Evolutionary conservation across 2,329 filamentous ascomycete species (phyloP).

Genomic region (Ceratocystis alfenasii): DNA sequence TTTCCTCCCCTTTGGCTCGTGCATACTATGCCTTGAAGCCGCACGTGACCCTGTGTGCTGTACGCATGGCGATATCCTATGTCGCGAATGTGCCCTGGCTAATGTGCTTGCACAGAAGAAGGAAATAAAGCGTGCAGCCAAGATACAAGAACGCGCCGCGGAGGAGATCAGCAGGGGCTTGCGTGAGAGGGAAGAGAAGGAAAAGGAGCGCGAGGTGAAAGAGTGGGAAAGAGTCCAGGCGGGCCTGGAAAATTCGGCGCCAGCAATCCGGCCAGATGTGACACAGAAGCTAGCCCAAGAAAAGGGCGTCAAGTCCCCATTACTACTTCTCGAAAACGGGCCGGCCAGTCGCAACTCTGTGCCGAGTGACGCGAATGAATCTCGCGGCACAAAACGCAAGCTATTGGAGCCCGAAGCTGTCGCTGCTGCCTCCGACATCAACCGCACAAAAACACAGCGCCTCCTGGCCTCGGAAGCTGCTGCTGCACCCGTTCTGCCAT

Average conservation of each 20-base stretch:
- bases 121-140: constrained; percentile 74
- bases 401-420: constrained; percentile 57
- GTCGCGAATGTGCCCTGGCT: constrained; percentile 79
- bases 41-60: constrained; percentile 77
- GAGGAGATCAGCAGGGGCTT: constrained; percentile 34
- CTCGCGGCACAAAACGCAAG: constrained; percentile 51
- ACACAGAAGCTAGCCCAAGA: constrained; percentile 26
- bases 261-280: constrained; percentile 11
- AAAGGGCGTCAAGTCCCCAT: neutral
- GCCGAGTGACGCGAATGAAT: neutral
- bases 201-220: constrained; percentile 49
- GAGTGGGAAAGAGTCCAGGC: constrained; percentile 82
- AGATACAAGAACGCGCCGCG: constrained; percentile 37
- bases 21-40: constrained; percentile 71
- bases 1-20: constrained; percentile 83
- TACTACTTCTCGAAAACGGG: constrained; percentile 12
- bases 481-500: constrained; percentile 58
- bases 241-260: constrained; percentile 39
- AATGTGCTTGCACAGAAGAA: constrained; percentile 87
- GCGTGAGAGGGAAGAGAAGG: constrained; percentile 44
- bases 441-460: constrained; percentile 52
- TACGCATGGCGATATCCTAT: constrained; percentile 78
- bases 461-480: constrained; percentile 62
- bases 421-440: constrained; percentile 57
- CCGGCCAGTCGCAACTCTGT: neutral